Conservation (phyloP, 2,329 filamentous ascomycete species). For the Canariomyces notabilis region DNA sequence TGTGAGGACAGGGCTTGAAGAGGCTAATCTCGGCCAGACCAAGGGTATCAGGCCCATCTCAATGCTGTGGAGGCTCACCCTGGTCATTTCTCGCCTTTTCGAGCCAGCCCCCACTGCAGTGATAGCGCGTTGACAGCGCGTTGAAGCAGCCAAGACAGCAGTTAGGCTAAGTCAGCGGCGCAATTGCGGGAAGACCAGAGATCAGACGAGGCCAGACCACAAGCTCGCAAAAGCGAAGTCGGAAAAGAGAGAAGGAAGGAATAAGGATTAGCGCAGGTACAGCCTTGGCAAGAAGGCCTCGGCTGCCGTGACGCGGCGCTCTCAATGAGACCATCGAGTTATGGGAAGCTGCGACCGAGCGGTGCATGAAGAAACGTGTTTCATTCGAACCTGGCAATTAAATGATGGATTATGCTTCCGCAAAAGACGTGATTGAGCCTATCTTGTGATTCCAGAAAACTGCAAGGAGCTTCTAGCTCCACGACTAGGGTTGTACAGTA, state of each 20-base stretch:
- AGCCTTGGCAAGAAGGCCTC: conserved; percentile 18
- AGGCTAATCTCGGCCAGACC: conserved; percentile 27
- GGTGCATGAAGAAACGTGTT: conserved; percentile 44
- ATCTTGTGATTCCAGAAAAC: conserved; percentile 34
- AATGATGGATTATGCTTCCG: conserved; percentile 42
- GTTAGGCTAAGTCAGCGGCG: too few relatives aligned
- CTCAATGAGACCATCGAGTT: conserved; percentile 15
- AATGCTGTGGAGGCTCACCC: conserved; percentile 28
- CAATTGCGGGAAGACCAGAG: too few relatives aligned
- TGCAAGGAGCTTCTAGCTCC: conserved; percentile 33
- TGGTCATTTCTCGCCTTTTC: too few relatives aligned
- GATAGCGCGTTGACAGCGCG: background rate
- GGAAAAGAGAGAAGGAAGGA: background rate
- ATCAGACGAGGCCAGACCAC: too few relatives aligned
- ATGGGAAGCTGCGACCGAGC: conserved; percentile 29
- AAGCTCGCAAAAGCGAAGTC: too few relatives aligned
- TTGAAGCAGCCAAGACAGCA: background rate
- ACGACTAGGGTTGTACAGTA: conserved; percentile 2
- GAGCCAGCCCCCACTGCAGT: too few relatives aligned
- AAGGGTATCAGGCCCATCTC: conserved; percentile 39
- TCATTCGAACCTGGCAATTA: conserved; percentile 44
- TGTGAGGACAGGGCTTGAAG: conserved; percentile 16
- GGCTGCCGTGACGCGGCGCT: conserved; percentile 8
- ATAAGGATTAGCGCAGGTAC: background rate
- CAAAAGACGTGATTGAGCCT: conserved; percentile 27